Evolutionary conservation across 192 early-diverging fungal genomes (phyloP).

Genomic region (Phlyctochytrium planicorne): DNA sequence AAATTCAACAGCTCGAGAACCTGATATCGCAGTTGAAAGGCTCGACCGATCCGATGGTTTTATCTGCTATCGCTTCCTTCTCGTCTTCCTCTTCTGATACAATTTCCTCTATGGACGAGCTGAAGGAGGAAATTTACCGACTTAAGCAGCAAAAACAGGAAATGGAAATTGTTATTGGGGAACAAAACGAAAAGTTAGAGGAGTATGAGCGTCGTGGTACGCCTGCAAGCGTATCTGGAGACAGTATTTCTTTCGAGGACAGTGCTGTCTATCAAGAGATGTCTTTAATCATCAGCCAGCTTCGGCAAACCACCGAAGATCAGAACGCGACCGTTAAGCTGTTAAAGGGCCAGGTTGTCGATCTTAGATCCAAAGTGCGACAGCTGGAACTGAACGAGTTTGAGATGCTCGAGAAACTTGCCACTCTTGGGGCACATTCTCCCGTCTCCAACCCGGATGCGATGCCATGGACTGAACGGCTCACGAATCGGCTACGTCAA

Average conservation of each 20-base stretch:
- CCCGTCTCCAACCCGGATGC: background rate
- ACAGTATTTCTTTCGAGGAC: constrained; percentile 12
- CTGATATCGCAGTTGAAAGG: constrained; percentile 35
- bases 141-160: constrained; percentile 45
- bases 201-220: constrained; percentile 21
- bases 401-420: constrained; percentile 18
- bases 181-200: constrained; percentile 49
- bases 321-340: constrained; percentile 16
- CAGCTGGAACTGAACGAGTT: constrained; percentile 29
- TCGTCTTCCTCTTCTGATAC: constrained; percentile 32
- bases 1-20: constrained; percentile 43
- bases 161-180: constrained; percentile 51
- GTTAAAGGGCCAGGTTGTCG: constrained; percentile 22
- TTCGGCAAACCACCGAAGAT: constrained; percentile 20
- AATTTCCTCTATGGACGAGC: constrained; percentile 27
- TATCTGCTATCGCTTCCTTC: constrained; percentile 29
- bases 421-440: background rate
- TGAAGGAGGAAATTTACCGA: constrained; percentile 41
- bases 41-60: constrained; percentile 25
- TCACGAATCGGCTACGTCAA: background rate
- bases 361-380: constrained; percentile 14
- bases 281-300: constrained; percentile 10
- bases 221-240: background rate
- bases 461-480: background rate
- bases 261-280: constrained; percentile 19